A percentile compares a stretch with the other conserved stretches of the same genome.
Conservation (phyloP, 495 filamentous ascomycete species). For the Xylaria longipes region DNA sequence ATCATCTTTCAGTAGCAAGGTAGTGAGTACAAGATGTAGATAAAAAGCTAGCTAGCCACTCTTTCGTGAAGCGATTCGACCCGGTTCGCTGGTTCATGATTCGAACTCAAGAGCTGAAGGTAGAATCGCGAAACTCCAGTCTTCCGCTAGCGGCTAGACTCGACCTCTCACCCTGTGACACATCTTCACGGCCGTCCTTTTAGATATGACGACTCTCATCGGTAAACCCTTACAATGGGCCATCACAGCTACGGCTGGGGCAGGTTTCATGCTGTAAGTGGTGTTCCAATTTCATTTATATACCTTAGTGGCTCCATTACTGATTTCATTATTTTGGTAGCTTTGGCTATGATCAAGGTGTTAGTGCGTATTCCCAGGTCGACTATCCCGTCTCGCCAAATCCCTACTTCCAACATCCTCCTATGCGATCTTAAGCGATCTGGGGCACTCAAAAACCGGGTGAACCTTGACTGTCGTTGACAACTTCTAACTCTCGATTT, state of each 20-base stretch:
- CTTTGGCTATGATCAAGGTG: constrained; percentile 22
- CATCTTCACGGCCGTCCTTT: background rate
- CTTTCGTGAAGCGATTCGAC: background rate
- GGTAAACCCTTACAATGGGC: constrained; percentile 21
- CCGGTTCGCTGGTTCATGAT: background rate
- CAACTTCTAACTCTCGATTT: background rate
- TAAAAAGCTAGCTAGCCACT: background rate
- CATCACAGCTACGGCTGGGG: constrained; percentile 18
- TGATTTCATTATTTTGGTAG: background rate
- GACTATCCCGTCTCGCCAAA: background rate
- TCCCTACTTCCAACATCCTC: background rate
- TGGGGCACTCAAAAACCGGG: background rate
- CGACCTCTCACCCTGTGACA: background rate
- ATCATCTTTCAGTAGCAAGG: background rate
- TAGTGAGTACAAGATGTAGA: background rate
- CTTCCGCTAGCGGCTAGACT: background rate
- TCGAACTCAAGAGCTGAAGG: background rate
- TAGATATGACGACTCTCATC: constrained; percentile 12
- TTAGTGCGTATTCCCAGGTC: constrained; percentile 5
- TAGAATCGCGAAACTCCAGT: background rate
- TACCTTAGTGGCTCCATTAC: background rate
- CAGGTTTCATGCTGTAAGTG: constrained; percentile 23
- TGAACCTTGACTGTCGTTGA: background rate
- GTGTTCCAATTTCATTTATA: background rate
- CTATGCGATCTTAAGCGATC: background rate